phyloP scores from a whole-genome alignment of 2,329 filamentous ascomycete genomes.

The Ilyonectria mors-panacis region DNA sequence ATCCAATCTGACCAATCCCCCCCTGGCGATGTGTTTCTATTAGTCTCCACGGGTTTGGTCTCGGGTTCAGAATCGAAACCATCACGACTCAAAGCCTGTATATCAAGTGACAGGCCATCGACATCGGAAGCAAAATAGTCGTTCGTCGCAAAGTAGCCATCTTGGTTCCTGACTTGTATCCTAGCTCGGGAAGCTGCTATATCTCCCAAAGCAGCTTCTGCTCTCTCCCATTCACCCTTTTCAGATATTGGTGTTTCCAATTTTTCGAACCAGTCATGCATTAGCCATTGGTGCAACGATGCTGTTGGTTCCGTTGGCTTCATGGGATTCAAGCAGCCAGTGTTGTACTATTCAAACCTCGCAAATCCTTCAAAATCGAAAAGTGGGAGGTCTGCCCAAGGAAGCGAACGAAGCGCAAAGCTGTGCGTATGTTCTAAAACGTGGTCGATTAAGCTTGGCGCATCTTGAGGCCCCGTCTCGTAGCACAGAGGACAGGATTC shows the following conservation, averaged over 20 bases:
- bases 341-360: background rate
- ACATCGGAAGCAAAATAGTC: background rate
- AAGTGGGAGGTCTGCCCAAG: slow-evolving; percentile 11
- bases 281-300: background rate
- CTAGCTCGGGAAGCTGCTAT: background rate
- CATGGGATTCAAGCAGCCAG: background rate
- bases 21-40: slow-evolving; percentile 25
- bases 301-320: background rate
- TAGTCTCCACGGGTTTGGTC: background rate
- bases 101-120: background rate
- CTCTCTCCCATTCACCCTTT: background rate
- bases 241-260: background rate
- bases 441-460: slow-evolving; percentile 5
- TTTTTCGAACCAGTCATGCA: background rate
- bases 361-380: background rate
- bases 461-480: background rate
- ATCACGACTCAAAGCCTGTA: background rate
- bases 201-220: background rate
- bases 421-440: slow-evolving; percentile 9
- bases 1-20: slow-evolving; percentile 49
- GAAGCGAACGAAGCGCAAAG: slow-evolving; percentile 17
- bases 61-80: background rate
- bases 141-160: background rate
- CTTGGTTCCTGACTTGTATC: background rate
- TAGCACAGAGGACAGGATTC: slow-evolving; percentile 12